Evolutionary conservation across 805 yeast genomes (phyloP).

Genomic region (Candida dajiaensis): DNA sequence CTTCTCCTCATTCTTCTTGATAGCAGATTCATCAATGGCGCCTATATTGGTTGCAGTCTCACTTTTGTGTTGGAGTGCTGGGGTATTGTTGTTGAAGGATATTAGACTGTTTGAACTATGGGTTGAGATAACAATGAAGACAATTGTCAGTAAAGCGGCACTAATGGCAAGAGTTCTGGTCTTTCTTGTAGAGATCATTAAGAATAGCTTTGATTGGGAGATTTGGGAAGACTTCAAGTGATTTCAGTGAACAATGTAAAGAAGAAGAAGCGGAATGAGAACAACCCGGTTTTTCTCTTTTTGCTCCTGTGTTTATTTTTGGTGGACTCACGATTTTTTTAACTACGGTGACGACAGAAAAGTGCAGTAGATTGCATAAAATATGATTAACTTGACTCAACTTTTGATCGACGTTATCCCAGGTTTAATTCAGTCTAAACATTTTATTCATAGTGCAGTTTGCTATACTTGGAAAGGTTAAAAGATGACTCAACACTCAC

Average conservation of each 20-base stretch:
- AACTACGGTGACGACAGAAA: neutral
- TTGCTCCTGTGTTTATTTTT: neutral
- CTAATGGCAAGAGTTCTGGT: constrained; percentile 36
- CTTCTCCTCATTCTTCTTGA: constrained; percentile 31
- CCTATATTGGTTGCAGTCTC: constrained; percentile 24
- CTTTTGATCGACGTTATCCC: too few relatives aligned
- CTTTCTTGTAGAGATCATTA: constrained; percentile 30
- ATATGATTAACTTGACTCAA: too few relatives aligned
- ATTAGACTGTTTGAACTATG: constrained; percentile 13
- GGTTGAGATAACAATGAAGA: constrained; percentile 31
- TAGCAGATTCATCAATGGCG: constrained; percentile 35
- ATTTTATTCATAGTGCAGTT: too few relatives aligned
- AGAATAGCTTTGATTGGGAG: too few relatives aligned
- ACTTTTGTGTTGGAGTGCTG: constrained; percentile 1
- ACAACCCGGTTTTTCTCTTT: neutral
- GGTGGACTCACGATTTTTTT: neutral
- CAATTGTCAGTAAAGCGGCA: constrained; percentile 31
- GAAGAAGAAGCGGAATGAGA: neutral
- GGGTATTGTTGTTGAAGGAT: neutral
- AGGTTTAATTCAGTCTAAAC: too few relatives aligned
- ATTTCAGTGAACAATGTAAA: too few relatives aligned
- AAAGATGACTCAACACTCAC: too few relatives aligned
- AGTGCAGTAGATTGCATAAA: neutral
- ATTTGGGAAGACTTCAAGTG: too few relatives aligned
- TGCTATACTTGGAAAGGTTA: too few relatives aligned